Percentiles rank a stretch among this genome's conserved stretches.
Conservation (phyloP, 805 yeast genomes). For the Ogataea sp. region DNA sequence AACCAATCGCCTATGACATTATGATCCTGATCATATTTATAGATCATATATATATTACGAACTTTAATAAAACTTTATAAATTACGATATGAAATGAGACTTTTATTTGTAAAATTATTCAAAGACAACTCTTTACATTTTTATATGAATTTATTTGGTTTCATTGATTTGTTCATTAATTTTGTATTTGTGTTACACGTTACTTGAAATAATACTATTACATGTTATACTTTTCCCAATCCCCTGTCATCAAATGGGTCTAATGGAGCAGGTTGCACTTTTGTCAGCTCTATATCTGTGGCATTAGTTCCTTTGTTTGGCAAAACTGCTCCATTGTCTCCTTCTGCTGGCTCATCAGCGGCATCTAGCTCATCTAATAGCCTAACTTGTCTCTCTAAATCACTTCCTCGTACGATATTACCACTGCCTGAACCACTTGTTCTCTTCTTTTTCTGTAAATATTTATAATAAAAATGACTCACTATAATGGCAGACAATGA, state of each 20-base stretch:
- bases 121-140: too few relatives aligned
- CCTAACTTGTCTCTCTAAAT: not conserved
- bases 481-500: slow-evolving; percentile 16
- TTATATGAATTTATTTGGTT: too few relatives aligned
- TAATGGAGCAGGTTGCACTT: not conserved
- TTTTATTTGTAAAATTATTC: too few relatives aligned
- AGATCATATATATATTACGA: not conserved
- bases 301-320: too few relatives aligned
- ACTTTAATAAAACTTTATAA: too few relatives aligned
- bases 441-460: slow-evolving; percentile 5
- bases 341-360: not conserved
- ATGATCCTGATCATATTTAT: not conserved
- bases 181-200: not conserved
- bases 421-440: slow-evolving; percentile 2
- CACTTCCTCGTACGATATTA: not conserved
- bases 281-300: not conserved
- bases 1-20: too few relatives aligned
- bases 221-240: too few relatives aligned
- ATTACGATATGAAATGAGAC: too few relatives aligned
- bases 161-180: too few relatives aligned
- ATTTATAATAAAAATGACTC: slow-evolving; percentile 12
- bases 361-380: not conserved
- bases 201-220: not conserved
- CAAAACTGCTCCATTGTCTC: not conserved
- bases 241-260: not conserved